Evolutionary conservation across 257 asterid genomes (phyloP), one percentile per base, ranked within the genome.

Genomic region (Ligustrum vulgare): DNA sequence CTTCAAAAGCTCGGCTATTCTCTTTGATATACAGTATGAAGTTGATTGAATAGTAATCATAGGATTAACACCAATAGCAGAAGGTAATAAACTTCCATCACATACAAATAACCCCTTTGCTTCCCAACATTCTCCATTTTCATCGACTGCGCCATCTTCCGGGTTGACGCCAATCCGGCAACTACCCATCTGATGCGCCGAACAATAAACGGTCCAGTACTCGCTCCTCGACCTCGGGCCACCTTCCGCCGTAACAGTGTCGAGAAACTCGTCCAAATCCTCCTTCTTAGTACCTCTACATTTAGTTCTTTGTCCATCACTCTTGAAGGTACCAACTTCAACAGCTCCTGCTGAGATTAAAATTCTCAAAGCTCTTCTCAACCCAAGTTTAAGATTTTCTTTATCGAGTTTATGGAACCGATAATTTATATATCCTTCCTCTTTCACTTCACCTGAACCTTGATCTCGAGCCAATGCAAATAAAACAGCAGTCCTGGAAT

Each of bases 111-210:
- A 80, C 0, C 96, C 96, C 82, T 89, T 79, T 3, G 93, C 97
- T 69, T 92, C 97, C 98, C 98, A 94, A 63, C 93, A 81, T 47
- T 94, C 98, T 37, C 98, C 98, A 31, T 88, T 83, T 68, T 84
- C 87, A 72, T 94, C 96, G 1, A 92, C 96, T 2, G 89, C 98
- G 0, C 97, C 98, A 0, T 89, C 91, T 51, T 86, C 93, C 78
- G 86, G 90, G 16, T 62, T 76, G 1, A 67, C 71, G 4, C 98
- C 98, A 91, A 92, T 90, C 35, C 89, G 78, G 78, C 98, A 94
- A 75, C 97, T 92, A 28, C 98, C 90, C 93, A 94, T 88, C 82
- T 94, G 98, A 83, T 94, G 98, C 0, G 98, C 98, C 0, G 99
- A 94, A 62, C 87, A 84, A 72, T 89, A 92, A 8, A 83, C 18